Base-by-base conservation (phyloP, 75 land plant species). In the Pseudotsuga menziesii region DNA sequence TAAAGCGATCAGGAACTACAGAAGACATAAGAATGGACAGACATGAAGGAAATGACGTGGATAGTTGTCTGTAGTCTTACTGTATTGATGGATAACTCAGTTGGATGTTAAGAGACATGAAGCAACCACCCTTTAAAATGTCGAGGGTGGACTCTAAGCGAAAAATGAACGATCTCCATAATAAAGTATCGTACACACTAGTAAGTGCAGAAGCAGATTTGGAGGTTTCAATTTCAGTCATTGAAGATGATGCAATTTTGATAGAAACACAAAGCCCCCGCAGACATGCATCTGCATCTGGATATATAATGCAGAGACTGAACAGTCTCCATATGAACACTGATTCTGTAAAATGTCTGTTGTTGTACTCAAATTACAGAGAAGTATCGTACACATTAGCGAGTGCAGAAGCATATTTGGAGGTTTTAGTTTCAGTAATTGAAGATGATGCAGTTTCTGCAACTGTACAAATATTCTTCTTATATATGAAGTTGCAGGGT, bases 181-280 rank as follows among this genome's bases (percentile, higher is more conserved):
- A 19, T 19, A 19, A 79, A 36, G 72, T 61, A 20, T 60, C 58
- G 25, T 19, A 25, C n/a, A 73, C 69, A 5, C 77, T 78, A 54
- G 85, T 76, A 15, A 62, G 63, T 7, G 26, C 35, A 12, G 6
- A 58, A 25, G 61, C 56, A 27, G 87, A 90, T 44, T 58, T 88
- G 76, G 83, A 81, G 67, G 95, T 90, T 48, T 77, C 75, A 12
- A 5, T 55, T 32, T 78, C 75, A 6, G 20, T 52, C 75, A 60
- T 88, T 0, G 69, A 57, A 25, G 90, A 92, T 0, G 73, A 80
- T 41, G 86, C 84, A 11, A 84, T 88, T 14, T 27, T 75, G 58
- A 36, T 90, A 57, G 89, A 86, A 55, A 76, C 92, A 67, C 80
- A 78, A 56, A 90, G 95, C 57, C 80, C 87, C 54, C 90, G 82